Conservation (phyloP, 164 flowering plant genomes). For the Macadamia integrifolia region DNA sequence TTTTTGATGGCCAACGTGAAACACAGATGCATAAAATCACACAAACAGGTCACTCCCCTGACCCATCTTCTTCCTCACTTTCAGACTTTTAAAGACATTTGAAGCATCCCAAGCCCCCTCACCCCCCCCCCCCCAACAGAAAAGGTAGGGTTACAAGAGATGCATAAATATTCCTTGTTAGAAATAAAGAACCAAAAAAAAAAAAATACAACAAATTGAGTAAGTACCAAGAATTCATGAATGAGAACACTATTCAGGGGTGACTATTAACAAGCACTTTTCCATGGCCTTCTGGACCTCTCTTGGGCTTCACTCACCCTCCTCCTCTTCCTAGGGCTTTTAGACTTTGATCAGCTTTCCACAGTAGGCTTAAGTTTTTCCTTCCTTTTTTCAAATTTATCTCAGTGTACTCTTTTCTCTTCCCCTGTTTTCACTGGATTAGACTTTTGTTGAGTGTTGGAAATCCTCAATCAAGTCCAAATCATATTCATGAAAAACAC, state of each 20-base stretch:
- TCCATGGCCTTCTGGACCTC: conserved; percentile 17
- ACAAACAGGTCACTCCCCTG: conserved; percentile 19
- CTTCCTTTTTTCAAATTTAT: neutral
- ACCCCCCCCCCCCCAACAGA: conserved; percentile 12
- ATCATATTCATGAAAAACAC: conserved; percentile 3
- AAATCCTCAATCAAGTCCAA: conserved; percentile 24
- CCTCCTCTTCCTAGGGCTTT: conserved; percentile 14
- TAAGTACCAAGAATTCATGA: conserved; percentile 12
- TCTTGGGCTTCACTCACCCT: conserved; percentile 3
- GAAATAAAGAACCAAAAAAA: conserved; percentile 12
- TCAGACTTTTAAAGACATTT: conserved; percentile 39
- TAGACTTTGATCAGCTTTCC: conserved; percentile 28
- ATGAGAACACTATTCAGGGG: conserved; percentile 21
- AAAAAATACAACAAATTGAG: conserved; percentile 14
- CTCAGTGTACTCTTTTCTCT: neutral
- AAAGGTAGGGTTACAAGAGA: conserved; percentile 9
- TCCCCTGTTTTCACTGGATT: conserved; percentile 18
- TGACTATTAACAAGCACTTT: conserved; percentile 19
- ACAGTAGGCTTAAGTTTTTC: conserved; percentile 21
- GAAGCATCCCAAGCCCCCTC: conserved; percentile 29
- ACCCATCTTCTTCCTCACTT: conserved; percentile 19
- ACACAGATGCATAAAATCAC: conserved; percentile 37
- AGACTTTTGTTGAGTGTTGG: conserved; percentile 24
- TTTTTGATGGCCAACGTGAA: conserved; percentile 37
- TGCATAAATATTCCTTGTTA: neutral